phyloP scores from a whole-genome alignment of 331 rosid species.

The Rhamnella rubrinervis region DNA sequence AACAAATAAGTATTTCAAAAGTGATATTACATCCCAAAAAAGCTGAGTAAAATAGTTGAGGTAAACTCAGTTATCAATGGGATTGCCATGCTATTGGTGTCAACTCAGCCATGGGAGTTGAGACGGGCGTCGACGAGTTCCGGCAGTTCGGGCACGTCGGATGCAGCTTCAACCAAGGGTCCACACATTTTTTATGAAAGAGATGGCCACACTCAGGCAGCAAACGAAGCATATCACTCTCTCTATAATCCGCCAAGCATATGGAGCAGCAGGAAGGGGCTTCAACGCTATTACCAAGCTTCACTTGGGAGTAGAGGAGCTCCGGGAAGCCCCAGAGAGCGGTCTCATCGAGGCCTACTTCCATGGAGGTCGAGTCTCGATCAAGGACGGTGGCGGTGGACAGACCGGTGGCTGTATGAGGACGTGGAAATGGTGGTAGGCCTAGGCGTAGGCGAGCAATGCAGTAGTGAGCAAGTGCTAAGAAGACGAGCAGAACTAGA shows the following conservation, averaged over 20 bases:
- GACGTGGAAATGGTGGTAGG: too few species aligned
- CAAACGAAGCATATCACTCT: slow-evolving; percentile 40
- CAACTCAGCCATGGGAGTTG: slow-evolving; percentile 4
- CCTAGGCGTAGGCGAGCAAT: too few species aligned
- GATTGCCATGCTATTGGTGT: too few species aligned
- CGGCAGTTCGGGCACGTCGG: slow-evolving; percentile 61
- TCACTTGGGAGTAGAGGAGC: slow-evolving; percentile 27
- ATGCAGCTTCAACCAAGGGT: slow-evolving; percentile 57
- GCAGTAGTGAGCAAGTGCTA: too few species aligned
- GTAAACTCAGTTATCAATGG: too few species aligned
- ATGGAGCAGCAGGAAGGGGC: slow-evolving; percentile 36
- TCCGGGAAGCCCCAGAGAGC: slow-evolving; percentile 29
- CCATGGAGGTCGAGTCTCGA: not conserved
- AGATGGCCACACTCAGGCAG: slow-evolving; percentile 56
- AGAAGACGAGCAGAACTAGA: too few species aligned
- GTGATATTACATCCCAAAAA: too few species aligned
- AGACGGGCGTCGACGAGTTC: slow-evolving; percentile 15
- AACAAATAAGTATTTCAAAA: too few species aligned
- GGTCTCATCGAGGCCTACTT: slow-evolving; percentile 35
- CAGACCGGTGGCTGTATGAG: too few species aligned
- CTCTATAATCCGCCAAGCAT: slow-evolving; percentile 56
- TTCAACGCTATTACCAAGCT: not conserved
- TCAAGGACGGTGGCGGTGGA: too few species aligned
- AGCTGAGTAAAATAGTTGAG: too few species aligned
- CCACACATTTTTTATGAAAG: slow-evolving; percentile 49